A percentile compares a stretch with the other conserved stretches of the same genome.
These are phyloP conservation scores for Aureobasidium sp. DNA, from an alignment of 2,329 filamentous ascomycete genomes.

Conservation along the genomic window DNA sequence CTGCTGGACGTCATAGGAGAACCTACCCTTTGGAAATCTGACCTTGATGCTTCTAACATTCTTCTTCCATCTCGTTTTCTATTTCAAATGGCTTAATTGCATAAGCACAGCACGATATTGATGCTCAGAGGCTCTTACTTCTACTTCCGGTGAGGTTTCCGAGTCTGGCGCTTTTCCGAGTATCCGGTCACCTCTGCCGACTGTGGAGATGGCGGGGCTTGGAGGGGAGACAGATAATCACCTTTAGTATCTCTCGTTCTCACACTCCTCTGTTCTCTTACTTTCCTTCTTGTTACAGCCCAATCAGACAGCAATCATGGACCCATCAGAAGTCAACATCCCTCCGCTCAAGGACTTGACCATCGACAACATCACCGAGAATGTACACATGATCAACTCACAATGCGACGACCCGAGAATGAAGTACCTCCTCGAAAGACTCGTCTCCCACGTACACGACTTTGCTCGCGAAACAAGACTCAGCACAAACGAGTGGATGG, in stretches of 20 bases:
- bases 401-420: slow-evolving; percentile 56
- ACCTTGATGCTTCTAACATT: background rate
- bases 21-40: too few relatives aligned
- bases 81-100: too few relatives aligned
- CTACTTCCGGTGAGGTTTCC: background rate
- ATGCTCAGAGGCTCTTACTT: background rate
- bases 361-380: slow-evolving; percentile 72
- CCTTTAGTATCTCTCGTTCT: background rate
- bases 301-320: slow-evolving; percentile 26
- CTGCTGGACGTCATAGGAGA: too few relatives aligned
- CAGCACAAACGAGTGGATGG: slow-evolving; percentile 71
- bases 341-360: slow-evolving; percentile 61
- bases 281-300: background rate
- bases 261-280: background rate
- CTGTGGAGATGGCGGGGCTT: slow-evolving; percentile 9
- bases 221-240: background rate
- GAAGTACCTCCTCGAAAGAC: slow-evolving; percentile 62
- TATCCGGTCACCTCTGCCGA: background rate
- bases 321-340: slow-evolving; percentile 36
- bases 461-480: slow-evolving; percentile 72
- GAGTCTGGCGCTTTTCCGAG: background rate
- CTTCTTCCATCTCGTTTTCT: background rate
- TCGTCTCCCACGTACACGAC: slow-evolving; percentile 72
- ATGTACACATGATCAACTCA: slow-evolving; percentile 67
- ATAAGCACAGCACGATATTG: too few relatives aligned